These are phyloP conservation scores for Apophysomyces ossiformis DNA, from an alignment of 371 early-diverging fungal species.

Conservation along the genomic window DNA sequence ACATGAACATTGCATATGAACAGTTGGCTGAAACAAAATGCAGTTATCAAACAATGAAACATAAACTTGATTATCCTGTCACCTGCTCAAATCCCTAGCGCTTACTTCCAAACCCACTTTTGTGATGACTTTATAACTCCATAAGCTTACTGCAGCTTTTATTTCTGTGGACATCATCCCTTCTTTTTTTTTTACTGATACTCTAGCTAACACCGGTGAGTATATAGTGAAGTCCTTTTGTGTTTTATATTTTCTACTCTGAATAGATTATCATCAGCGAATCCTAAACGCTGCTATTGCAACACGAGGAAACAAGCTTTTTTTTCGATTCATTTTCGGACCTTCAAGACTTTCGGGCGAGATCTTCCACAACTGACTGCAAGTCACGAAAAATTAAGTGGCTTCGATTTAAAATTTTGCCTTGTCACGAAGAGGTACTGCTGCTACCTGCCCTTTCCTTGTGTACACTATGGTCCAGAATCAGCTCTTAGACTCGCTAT, in stretches of 20 bases:
- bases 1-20: slow-evolving; percentile 11
- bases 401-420: slow-evolving; percentile 9
- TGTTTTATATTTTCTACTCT: too few relatives aligned
- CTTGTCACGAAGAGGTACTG: neutral
- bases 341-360: neutral
- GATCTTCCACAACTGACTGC: neutral
- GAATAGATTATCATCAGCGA: neutral
- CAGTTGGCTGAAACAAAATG: neutral
- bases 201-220: too few relatives aligned
- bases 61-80: too few relatives aligned
- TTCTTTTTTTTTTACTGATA: too few relatives aligned
- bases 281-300: neutral
- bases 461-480: slow-evolving; percentile 40
- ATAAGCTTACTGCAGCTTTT: too few relatives aligned
- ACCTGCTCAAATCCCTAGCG: too few relatives aligned
- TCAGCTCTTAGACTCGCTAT: slow-evolving; percentile 34
- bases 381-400: neutral
- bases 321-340: too few relatives aligned
- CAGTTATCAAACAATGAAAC: neutral
- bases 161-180: too few relatives aligned
- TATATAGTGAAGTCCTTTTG: too few relatives aligned
- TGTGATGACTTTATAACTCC: too few relatives aligned
- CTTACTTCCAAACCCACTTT: too few relatives aligned
- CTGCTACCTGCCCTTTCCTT: neutral
- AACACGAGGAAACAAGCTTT: too few relatives aligned